Conservation (phyloP, 345 rosid genomes). For the Streptanthus diversifolius region DNA sequence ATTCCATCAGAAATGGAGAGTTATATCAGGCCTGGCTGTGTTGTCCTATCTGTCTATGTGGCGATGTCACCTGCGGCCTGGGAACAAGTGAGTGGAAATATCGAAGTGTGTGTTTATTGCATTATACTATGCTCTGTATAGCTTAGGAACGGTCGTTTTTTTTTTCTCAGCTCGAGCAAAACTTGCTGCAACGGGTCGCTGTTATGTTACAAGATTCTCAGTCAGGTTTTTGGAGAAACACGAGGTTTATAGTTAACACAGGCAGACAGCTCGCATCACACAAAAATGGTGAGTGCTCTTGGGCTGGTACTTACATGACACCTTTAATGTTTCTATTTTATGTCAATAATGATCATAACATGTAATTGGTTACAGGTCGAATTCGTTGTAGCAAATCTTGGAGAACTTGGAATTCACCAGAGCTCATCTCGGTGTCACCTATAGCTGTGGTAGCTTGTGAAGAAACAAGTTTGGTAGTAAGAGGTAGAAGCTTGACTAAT, state of each 20-base stretch:
- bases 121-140: conserved; percentile 28
- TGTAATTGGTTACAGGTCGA: conserved; percentile 45
- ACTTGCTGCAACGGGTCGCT: conserved; percentile 48
- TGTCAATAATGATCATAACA: neutral
- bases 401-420: conserved; percentile 74
- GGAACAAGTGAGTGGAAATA: conserved; percentile 64
- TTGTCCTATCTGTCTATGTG: conserved; percentile 70
- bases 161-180: conserved; percentile 57
- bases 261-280: conserved; percentile 69
- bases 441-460: conserved; percentile 74
- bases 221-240: conserved; percentile 64
- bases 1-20: conserved; percentile 96
- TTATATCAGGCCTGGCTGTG: conserved; percentile 93
- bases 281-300: conserved; percentile 53
- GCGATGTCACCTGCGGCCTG: conserved; percentile 66
- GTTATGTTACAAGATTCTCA: conserved; percentile 54
- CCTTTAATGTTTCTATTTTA: neutral
- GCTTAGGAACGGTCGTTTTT: conserved; percentile 25
- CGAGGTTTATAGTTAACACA: conserved; percentile 66
- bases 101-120: neutral
- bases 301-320: neutral
- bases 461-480: conserved; percentile 55
- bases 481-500: conserved; percentile 68
- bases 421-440: conserved; percentile 75
- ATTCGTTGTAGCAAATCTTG: conserved; percentile 68